These are phyloP conservation scores for Lyophyllum semitale DNA, from an alignment of 768 basidiomycete species.

Conservation along the genomic window DNA sequence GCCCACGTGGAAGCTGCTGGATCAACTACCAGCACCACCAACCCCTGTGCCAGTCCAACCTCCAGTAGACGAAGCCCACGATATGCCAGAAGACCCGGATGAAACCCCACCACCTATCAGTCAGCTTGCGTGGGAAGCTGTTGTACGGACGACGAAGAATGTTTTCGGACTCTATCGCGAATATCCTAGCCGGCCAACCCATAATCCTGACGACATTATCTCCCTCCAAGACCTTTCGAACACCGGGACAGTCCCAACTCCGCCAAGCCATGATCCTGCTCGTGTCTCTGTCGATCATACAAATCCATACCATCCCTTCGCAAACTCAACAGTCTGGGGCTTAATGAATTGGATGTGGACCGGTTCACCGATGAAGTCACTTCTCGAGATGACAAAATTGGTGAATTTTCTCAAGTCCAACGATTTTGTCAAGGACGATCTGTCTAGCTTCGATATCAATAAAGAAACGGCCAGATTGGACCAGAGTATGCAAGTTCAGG, in stretches of 20 bases:
- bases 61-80: not conserved
- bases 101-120: not conserved
- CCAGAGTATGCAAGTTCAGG: not conserved
- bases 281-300: not conserved
- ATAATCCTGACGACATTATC: slow-evolving; percentile 11
- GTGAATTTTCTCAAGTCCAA: slow-evolving; percentile 19
- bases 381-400: slow-evolving; percentile 11
- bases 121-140: not conserved
- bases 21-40: slow-evolving; percentile 14
- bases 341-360: slow-evolving; percentile 25
- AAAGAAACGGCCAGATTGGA: slow-evolving; percentile 18
- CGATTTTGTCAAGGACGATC: slow-evolving; percentile 14
- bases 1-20: slow-evolving; percentile 18
- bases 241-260: not conserved
- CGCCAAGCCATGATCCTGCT: not conserved
- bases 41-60: not conserved
- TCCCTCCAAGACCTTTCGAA: not conserved
- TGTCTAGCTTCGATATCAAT: slow-evolving; percentile 10
- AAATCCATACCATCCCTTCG: slow-evolving; percentile 14
- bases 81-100: not conserved
- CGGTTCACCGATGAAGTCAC: slow-evolving; percentile 18
- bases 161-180: slow-evolving; percentile 14
- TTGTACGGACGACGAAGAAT: not conserved
- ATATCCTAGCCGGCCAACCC: slow-evolving; percentile 11
- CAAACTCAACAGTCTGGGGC: slow-evolving; percentile 16